phyloP scores from a whole-genome alignment of 202 grass and related monocot species.

The Sporobolus alterniflorus region DNA sequence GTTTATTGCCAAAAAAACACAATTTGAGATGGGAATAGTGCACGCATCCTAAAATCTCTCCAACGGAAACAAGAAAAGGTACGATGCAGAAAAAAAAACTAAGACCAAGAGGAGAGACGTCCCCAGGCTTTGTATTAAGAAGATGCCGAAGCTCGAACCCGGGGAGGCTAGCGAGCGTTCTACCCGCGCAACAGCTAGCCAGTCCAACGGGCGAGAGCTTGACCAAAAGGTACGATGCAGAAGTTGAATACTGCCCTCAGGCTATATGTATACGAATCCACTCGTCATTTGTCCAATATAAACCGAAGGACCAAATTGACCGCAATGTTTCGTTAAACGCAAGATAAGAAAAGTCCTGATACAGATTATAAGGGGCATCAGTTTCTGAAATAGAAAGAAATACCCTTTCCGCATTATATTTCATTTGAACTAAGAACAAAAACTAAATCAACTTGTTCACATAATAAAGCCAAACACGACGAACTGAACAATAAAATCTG shows the following conservation, averaged over 20 bases:
- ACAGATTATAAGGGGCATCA: conserved; percentile 4
- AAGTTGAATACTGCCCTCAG: not conserved
- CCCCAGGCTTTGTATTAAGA: no score
- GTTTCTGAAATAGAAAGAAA: not conserved
- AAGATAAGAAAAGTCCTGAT: not conserved
- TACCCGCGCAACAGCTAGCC: no score
- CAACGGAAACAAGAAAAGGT: not conserved
- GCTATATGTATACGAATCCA: not conserved
- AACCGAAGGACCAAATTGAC: not conserved
- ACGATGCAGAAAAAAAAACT: not conserved
- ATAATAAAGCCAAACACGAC: not conserved
- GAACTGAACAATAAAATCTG: not conserved
- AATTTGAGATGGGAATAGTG: not conserved
- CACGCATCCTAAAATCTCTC: not conserved
- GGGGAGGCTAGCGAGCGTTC: no score
- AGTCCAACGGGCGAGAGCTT: no score
- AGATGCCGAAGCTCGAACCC: no score
- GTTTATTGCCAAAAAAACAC: conserved; percentile 18
- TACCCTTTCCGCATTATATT: not conserved
- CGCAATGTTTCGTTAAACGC: not conserved
- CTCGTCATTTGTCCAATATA: not conserved
- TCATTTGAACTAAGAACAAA: conserved; percentile 5
- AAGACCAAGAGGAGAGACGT: no score
- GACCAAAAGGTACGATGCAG: conserved; percentile 8
- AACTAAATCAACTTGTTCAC: not conserved